Evolutionary conservation across 163 green algal genomes (phyloP), one percentile per base, ranked within the genome.

Genomic region (Chloromonas sp.): DNA sequence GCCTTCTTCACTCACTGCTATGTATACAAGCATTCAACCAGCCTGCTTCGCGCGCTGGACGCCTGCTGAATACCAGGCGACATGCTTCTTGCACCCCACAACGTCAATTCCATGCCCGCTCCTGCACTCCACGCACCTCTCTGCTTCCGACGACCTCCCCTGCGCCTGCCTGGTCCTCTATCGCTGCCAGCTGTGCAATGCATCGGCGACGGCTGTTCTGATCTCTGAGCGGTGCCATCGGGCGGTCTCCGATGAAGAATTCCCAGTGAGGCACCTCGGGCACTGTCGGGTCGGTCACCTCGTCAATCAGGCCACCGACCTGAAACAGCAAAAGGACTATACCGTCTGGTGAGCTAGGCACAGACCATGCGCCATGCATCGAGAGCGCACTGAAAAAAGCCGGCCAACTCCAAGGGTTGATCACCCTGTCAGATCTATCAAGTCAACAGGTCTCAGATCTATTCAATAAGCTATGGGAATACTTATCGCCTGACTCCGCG

Each of bases 161-260:
- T 15, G 91, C 87, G 58, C 86, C 84, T 1, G 89, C 87, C 66
- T 91, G 71, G 58, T 90, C 71, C 88, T 97, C 93, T 60, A 93
- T 91, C 70, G 58, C 83, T n/a, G 83, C 84, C 59, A 96, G 88
- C 90, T 96, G 93, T 14, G 81, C 88, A 36, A 96, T 92, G 71
- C 92, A 92, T 57, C 87, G 85, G 0, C 93, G 89, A n/a, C 81
- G 87, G 15, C 70, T 14, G 71, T 84, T 70, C 14, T 60, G 76
- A 76, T 90, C 87, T 0, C 87, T 61, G n/a, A 77, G 58, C 2
- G 87, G 87, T 13, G 86, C 87, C 79, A 92, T 86, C 0, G 91
- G 91, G 0, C 88, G 82, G 86, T 97, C 94, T 0, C 89, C 92
- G 58, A 97, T 91, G 86, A 97, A 95, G 84, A 93, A 96, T 86